Base-by-base conservation (phyloP, 2,329 filamentous ascomycete species). In the Fusarium nurragi region DNA sequence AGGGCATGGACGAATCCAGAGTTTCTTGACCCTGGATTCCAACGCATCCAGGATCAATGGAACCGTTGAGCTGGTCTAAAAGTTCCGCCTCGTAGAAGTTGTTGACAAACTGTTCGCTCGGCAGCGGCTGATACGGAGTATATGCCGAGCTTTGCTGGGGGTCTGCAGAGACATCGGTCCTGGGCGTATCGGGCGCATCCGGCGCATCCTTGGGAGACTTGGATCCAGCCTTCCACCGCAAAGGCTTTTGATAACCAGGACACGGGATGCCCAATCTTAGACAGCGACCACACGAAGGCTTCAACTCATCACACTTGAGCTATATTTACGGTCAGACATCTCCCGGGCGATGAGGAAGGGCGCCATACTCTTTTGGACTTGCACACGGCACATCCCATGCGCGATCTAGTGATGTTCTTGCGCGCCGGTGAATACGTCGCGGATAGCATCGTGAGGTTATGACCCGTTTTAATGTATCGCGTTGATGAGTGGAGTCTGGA, bases 251-350 rank as follows among this genome's bases (percentile, higher is more conserved):
- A 38, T 69, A 69, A 5, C 66, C 66, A 21, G 66, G 66, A 26
- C 66, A 69, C 16, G 66, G 62, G 13, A 69, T 69, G 5, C 66
- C 66, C 25, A 69, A 50, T 38, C 66, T 68, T n/a, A 63, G 50
- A 45, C 65, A 68, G 23, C 65, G 65, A 18, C 65, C 65, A 49
- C 65, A 68, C 21, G 34, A 36, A 7, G 65, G 65, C 52, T 64
- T 68, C 11, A 52, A 56, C 39, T 68, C 65, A 30, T 68, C 65
- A 40, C 65, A 68, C 50, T 68, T 68, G 48, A 68, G 65, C 65
- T 68, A 40, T 14, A 28, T 41, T n/a, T 41, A 34, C 44, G 47
- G 47, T 62, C 37, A 52, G 49, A 52, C n/a, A 25, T 26, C 19
- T 25, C 13, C 16, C 28, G 43, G 38, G 22, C 22, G 16, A 18